phyloP scores from a whole-genome alignment of 1,284 basidiomycete species.

The Amylostereum chailletii region DNA sequence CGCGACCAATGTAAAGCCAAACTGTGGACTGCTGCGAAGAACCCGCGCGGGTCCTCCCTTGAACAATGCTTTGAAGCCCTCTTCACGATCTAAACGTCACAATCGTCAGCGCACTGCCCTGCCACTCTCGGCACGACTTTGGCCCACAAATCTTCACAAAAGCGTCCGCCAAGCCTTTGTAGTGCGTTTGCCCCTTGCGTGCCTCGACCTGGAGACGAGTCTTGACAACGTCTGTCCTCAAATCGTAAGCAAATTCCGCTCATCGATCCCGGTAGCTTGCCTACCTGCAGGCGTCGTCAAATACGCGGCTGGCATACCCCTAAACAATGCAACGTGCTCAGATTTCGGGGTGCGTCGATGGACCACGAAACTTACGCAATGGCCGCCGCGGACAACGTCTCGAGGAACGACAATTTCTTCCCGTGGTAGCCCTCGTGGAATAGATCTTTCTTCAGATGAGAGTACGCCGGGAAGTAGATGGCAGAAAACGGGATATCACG shows the following conservation, averaged over 20 bases:
- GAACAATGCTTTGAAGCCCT: conserved; percentile 86
- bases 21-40: conserved; percentile 81
- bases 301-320: conserved; percentile 94
- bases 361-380: conserved; percentile 53
- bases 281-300: conserved; percentile 77
- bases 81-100: conserved; percentile 57
- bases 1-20: conserved; percentile 88
- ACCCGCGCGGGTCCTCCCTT: conserved; percentile 93
- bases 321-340: conserved; percentile 22
- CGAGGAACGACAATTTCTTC: conserved; percentile 86
- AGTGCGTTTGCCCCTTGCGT: conserved; percentile 84
- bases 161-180: conserved; percentile 88
- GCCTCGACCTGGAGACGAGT: conserved; percentile 98
- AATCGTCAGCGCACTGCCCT: conserved; percentile 3
- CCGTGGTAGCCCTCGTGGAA: conserved; percentile 96
- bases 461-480: conserved; percentile 77
- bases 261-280: conserved; percentile 10
- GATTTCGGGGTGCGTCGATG: conserved; percentile 16
- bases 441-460: conserved; percentile 84
- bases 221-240: conserved; percentile 85
- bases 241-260: conserved; percentile 15
- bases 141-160: conserved; percentile 78
- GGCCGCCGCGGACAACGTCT: conserved; percentile 80
- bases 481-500: conserved; percentile 95
- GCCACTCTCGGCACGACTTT: conserved; percentile 25